These are phyloP conservation scores for Drechslerella dactyloides DNA, from an alignment of 2,329 filamentous ascomycete genomes.

Conservation along the genomic window DNA sequence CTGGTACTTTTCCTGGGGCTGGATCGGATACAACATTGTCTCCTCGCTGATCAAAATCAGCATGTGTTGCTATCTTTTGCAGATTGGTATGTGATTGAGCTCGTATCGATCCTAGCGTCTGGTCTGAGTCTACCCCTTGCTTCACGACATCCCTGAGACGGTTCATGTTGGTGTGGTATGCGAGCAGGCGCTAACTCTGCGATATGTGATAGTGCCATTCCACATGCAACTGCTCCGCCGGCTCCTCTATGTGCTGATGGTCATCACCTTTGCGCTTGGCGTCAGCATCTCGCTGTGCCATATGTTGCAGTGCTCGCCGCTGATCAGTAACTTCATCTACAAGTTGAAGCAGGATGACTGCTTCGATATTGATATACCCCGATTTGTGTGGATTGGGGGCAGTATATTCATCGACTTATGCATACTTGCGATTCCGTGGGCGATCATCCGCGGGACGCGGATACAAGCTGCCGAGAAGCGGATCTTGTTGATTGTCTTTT, in stretches of 20 bases:
- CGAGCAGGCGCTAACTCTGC: background rate
- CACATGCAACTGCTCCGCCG: conserved; percentile 52
- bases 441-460: conserved; percentile 52
- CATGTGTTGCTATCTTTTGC: conserved; percentile 55
- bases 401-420: conserved; percentile 55
- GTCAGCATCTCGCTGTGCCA: conserved; percentile 52
- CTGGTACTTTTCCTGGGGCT: conserved; percentile 54
- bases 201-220: conserved; percentile 51
- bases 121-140: background rate
- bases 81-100: conserved; percentile 56
- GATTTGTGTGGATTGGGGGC: conserved; percentile 55
- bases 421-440: conserved; percentile 54
- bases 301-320: conserved; percentile 54
- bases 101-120: too few species aligned
- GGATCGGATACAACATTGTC: conserved; percentile 55
- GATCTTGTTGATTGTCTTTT: conserved; percentile 55
- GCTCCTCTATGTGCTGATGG: conserved; percentile 53
- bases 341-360: conserved; percentile 52
- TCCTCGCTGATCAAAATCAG: conserved; percentile 56
- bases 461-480: conserved; percentile 54
- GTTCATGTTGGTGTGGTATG: too few species aligned
- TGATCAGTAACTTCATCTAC: conserved; percentile 55
- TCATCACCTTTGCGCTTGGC: conserved; percentile 54
- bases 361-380: conserved; percentile 55
- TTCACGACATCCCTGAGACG: too few species aligned